These are phyloP conservation scores for Phialocephala sp. DNA, from an alignment of 2,329 filamentous ascomycete species.

Conservation along the genomic window DNA sequence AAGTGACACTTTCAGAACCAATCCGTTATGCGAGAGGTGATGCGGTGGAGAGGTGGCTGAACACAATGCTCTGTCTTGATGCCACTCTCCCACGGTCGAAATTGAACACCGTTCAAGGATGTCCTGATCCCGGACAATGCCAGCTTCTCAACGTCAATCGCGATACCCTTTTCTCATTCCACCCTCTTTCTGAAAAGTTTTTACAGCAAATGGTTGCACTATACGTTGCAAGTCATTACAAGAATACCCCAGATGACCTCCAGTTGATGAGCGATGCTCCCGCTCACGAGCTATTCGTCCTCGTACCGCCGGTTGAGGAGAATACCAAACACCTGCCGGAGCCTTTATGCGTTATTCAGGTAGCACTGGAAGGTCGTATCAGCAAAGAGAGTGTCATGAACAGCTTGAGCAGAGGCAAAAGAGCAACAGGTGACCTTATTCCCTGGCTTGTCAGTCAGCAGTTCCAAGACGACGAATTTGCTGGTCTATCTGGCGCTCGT, in stretches of 20 bases:
- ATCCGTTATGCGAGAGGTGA: slow-evolving; percentile 94
- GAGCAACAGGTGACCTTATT: slow-evolving; percentile 91
- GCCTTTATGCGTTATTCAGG: slow-evolving; percentile 92
- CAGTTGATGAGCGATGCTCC: slow-evolving; percentile 98
- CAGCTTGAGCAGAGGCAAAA: slow-evolving; percentile 84
- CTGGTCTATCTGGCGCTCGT: slow-evolving; percentile 87
- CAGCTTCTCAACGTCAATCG: slow-evolving; percentile 94
- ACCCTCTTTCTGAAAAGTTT: slow-evolving; percentile 95
- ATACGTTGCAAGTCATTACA: slow-evolving; percentile 97
- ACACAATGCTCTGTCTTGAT: slow-evolving; percentile 90
- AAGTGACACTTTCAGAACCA: slow-evolving; percentile 91
- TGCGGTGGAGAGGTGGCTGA: slow-evolving; percentile 94
- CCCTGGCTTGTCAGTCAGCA: slow-evolving; percentile 98
- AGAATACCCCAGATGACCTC: slow-evolving; percentile 97
- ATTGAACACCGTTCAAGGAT: slow-evolving; percentile 57
- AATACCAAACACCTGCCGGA: slow-evolving; percentile 82
- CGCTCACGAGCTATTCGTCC: slow-evolving; percentile 93
- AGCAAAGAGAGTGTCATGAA: slow-evolving; percentile 91
- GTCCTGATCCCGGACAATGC: slow-evolving; percentile 88
- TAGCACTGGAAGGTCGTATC: slow-evolving; percentile 93
- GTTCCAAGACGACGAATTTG: slow-evolving; percentile 97
- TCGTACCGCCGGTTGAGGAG: slow-evolving; percentile 84
- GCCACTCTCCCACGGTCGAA: slow-evolving; percentile 74
- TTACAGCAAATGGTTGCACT: slow-evolving; percentile 97
- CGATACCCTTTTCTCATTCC: slow-evolving; percentile 97